A percentile compares a stretch with the other conserved stretches of the same genome.
Evolutionary conservation across 176 grass and related monocot species (phyloP).

Genomic region (Leersia perrieri): DNA sequence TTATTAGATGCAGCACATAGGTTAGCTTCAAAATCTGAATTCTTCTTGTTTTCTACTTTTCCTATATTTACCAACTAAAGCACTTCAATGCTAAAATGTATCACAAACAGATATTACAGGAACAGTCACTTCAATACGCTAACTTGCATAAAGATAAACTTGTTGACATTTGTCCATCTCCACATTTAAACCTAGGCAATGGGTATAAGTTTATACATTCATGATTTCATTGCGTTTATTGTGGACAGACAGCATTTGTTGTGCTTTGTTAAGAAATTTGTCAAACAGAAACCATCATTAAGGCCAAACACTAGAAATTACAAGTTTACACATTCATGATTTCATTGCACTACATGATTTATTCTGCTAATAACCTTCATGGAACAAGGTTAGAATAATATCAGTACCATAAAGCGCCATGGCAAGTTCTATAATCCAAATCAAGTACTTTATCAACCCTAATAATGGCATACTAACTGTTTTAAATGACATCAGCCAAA

Average conservation of each 20-base stretch:
- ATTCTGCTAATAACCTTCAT: not conserved
- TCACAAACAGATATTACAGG: not conserved
- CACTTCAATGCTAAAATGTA: not conserved
- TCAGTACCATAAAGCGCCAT: not conserved
- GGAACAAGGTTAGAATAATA: not conserved
- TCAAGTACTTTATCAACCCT: not conserved
- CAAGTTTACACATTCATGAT: too few relatives aligned
- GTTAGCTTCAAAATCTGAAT: not conserved
- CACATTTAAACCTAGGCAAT: not conserved
- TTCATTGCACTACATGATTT: not conserved
- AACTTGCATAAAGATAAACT: not conserved
- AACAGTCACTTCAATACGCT: not conserved
- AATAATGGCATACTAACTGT: not conserved
- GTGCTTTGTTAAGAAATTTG: not conserved
- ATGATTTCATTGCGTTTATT: not conserved
- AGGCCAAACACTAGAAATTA: not conserved
- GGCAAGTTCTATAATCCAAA: not conserved
- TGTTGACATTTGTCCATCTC: not conserved
- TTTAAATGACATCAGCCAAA: not conserved
- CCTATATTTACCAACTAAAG: not conserved
- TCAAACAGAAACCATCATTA: not conserved
- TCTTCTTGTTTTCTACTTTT: not conserved
- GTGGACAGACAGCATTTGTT: not conserved
- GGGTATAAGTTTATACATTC: not conserved
- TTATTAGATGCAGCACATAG: conserved; percentile 14